Conservation (phyloP, 2,329 filamentous ascomycete genomes). For the Alternaria ventricosa region DNA sequence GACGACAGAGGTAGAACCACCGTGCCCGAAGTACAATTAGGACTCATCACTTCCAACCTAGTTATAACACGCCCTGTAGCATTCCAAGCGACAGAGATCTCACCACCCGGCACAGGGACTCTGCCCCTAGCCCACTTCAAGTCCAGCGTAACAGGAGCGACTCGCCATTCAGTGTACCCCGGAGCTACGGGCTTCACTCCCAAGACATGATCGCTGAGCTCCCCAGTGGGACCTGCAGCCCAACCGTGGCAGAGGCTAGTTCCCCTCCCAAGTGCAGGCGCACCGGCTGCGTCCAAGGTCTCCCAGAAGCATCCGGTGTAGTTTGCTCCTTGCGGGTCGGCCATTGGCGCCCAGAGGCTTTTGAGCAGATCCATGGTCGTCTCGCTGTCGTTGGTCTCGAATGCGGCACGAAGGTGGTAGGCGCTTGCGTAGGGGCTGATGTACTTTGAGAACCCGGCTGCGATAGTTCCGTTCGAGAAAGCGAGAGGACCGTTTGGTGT, state of each 20-base stretch:
- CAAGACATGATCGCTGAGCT: neutral
- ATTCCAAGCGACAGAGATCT: neutral
- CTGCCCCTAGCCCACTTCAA: neutral
- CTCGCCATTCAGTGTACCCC: neutral
- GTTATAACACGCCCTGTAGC: neutral
- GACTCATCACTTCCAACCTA: neutral
- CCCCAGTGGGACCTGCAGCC: neutral
- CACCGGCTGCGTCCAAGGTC: neutral
- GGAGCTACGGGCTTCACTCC: neutral
- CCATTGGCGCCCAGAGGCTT: neutral
- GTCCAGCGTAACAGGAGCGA: neutral
- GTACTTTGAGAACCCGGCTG: neutral
- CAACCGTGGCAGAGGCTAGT: neutral
- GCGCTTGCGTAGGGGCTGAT: neutral
- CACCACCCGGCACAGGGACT: neutral
- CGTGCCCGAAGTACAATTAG: neutral
- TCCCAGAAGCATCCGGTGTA: neutral
- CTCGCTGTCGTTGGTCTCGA: neutral
- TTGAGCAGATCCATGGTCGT: neutral
- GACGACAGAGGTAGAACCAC: neutral
- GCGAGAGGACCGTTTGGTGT: neutral
- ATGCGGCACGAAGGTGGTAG: constrained; percentile 1
- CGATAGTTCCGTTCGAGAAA: neutral
- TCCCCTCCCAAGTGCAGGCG: neutral
- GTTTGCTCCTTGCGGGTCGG: neutral